phyloP scores from a whole-genome alignment of 2,329 filamentous ascomycete species.

The Fusarium sp. region DNA sequence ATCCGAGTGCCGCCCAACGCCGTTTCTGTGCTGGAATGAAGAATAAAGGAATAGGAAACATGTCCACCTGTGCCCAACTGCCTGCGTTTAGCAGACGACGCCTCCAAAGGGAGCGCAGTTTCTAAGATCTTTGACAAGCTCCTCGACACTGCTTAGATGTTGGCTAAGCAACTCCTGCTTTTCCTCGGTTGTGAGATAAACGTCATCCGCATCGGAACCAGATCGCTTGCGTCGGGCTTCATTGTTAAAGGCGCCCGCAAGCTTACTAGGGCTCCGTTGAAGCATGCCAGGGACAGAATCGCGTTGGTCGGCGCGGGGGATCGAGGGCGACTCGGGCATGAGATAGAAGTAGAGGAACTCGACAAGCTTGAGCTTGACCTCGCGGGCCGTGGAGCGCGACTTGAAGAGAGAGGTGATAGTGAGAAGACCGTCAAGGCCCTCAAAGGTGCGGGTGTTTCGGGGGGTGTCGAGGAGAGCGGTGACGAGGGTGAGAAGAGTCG shows the following conservation, averaged over 20 bases:
- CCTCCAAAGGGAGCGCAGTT: slow-evolving; percentile 82
- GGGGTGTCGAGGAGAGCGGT: slow-evolving; percentile 89
- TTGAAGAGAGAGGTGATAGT: slow-evolving; percentile 95
- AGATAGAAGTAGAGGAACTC: slow-evolving; percentile 99
- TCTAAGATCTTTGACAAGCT: slow-evolving; percentile 85
- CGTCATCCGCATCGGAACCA: slow-evolving; percentile 47
- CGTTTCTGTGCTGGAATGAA: slow-evolving; percentile 5
- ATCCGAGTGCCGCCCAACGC: slow-evolving; percentile 34
- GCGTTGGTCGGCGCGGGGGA: slow-evolving; percentile 61
- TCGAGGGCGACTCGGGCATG: slow-evolving; percentile 84
- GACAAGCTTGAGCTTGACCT: slow-evolving; percentile 95
- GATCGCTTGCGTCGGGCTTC: slow-evolving; percentile 49
- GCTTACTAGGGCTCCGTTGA: slow-evolving; percentile 77
- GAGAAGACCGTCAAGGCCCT: slow-evolving; percentile 89
- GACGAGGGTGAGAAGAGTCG: slow-evolving; percentile 90
- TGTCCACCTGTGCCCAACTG: not conserved
- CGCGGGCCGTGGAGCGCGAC: slow-evolving; percentile 83
- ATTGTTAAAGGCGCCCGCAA: slow-evolving; percentile 66
- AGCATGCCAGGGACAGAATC: slow-evolving; percentile 64
- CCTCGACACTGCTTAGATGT: slow-evolving; percentile 85
- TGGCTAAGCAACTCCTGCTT: slow-evolving; percentile 83
- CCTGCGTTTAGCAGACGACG: slow-evolving; percentile 57
- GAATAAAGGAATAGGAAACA: slow-evolving; percentile 5
- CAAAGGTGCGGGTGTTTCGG: slow-evolving; percentile 90
- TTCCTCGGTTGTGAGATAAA: slow-evolving; percentile 74